Evolutionary conservation across 306 rosid genomes (phyloP).

Genomic region (Cucumis sativus): DNA sequence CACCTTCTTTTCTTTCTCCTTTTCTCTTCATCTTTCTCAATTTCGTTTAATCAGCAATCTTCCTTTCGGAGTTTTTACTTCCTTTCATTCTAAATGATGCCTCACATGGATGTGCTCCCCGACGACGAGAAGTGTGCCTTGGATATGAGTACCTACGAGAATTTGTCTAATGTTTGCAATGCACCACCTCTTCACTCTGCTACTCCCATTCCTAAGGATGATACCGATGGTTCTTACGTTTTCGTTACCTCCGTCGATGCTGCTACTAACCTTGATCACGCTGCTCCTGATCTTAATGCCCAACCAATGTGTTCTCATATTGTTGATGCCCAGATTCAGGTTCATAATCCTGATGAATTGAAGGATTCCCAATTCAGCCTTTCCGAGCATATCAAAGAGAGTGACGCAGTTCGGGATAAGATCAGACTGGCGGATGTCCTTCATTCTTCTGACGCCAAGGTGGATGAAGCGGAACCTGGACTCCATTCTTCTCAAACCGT

Average conservation of each 20-base stretch:
- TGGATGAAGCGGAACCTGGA: background rate
- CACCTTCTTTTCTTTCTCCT: background rate
- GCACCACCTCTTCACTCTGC: background rate
- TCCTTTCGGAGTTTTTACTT: background rate
- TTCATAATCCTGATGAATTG: background rate
- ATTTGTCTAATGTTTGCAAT: slow-evolving; percentile 16
- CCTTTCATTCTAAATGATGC: slow-evolving; percentile 28
- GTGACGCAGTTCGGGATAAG: background rate
- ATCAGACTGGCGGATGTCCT: background rate
- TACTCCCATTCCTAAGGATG: slow-evolving; percentile 19
- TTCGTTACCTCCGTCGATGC: slow-evolving; percentile 22
- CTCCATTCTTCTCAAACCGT: background rate
- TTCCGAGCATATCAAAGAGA: background rate
- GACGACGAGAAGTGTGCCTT: slow-evolving; percentile 20
- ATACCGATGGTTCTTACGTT: slow-evolving; percentile 22
- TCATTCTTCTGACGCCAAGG: background rate
- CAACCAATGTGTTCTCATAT: background rate
- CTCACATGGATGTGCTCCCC: slow-evolving; percentile 32
- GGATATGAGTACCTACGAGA: slow-evolving; percentile 14
- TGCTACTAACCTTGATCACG: slow-evolving; percentile 10
- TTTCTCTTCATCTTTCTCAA: background rate
- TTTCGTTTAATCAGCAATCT: background rate
- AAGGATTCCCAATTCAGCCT: background rate
- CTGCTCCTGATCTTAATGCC: slow-evolving; percentile 28
- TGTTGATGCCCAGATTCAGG: background rate